phyloP scores from a whole-genome alignment of 805 yeast genomes.

The Spathaspora passalidarum region DNA sequence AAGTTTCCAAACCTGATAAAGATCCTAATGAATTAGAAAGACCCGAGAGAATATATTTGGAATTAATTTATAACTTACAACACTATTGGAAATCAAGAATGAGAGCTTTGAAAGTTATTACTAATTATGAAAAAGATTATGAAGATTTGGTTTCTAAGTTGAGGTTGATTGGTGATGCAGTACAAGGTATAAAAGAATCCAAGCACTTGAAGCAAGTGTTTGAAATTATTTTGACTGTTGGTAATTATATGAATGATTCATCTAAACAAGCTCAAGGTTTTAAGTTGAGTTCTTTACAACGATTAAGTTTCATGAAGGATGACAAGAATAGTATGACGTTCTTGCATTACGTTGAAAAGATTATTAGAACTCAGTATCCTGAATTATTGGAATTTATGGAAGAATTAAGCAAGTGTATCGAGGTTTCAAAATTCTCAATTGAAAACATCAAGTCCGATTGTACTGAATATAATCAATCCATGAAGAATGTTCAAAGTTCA shows the following conservation, averaged over 20 bases:
- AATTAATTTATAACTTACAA: constrained; percentile 63
- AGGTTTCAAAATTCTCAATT: constrained; percentile 58
- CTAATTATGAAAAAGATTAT: constrained; percentile 63
- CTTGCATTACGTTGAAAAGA: constrained; percentile 70
- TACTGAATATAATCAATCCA: constrained; percentile 47
- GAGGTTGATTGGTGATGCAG: constrained; percentile 56
- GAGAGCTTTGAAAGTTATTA: constrained; percentile 53
- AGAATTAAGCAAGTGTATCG: constrained; percentile 52
- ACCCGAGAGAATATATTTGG: constrained; percentile 68
- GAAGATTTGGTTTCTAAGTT: constrained; percentile 57
- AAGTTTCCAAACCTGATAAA: constrained; percentile 42
- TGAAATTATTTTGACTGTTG: constrained; percentile 66
- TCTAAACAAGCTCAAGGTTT: constrained; percentile 70
- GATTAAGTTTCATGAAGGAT: constrained; percentile 71
- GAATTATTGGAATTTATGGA: constrained; percentile 59
- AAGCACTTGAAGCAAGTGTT: constrained; percentile 54
- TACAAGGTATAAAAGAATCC: constrained; percentile 51
- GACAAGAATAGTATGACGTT: constrained; percentile 67
- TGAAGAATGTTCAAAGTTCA: constrained; percentile 51
- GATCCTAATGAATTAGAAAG: constrained; percentile 60
- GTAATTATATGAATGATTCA: constrained; percentile 75
- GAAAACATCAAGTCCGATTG: constrained; percentile 63
- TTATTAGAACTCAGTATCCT: constrained; percentile 63
- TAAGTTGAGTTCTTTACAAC: constrained; percentile 62
- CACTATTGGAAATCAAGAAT: constrained; percentile 72